Conservation (phyloP, 1,284 basidiomycete genomes). For the Tylopilus orsonianus region DNA sequence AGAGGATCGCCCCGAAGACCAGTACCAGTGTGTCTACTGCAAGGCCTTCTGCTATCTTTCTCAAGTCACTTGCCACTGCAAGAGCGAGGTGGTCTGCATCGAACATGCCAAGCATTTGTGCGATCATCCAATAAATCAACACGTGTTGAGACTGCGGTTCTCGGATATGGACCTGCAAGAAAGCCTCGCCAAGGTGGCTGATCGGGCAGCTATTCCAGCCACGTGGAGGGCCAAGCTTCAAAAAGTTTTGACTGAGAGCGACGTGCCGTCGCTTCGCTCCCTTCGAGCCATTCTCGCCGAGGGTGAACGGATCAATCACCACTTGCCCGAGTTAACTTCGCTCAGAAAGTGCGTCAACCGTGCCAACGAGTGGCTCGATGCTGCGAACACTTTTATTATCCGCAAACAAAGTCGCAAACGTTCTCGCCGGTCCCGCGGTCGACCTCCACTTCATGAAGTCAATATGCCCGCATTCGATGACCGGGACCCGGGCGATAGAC, state of each 20-base stretch:
- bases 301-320: constrained; percentile 81
- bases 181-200: constrained; percentile 61
- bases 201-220: constrained; percentile 74
- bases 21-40: constrained; percentile 94
- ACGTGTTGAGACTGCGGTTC: constrained; percentile 77
- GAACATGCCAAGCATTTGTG: constrained; percentile 83
- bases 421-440: constrained; percentile 60
- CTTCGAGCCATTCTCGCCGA: constrained; percentile 81
- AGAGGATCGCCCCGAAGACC: constrained; percentile 84
- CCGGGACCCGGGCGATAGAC: constrained; percentile 64
- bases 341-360: constrained; percentile 78
- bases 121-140: constrained; percentile 59
- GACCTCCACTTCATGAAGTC: constrained; percentile 42
- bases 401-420: constrained; percentile 74
- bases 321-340: constrained; percentile 68
- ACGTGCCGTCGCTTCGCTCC: constrained; percentile 71
- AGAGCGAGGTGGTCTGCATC: constrained; percentile 78
- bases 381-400: constrained; percentile 68
- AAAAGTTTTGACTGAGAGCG: constrained; percentile 64
- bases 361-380: constrained; percentile 84
- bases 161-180: constrained; percentile 79
- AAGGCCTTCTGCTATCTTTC: constrained; percentile 96
- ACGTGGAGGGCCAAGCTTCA: constrained; percentile 74
- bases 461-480: constrained; percentile 32
- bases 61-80: constrained; percentile 83